Evolutionary conservation across 2,329 filamentous ascomycete genomes (phyloP).

Genomic region (Sporothrix curviconia): DNA sequence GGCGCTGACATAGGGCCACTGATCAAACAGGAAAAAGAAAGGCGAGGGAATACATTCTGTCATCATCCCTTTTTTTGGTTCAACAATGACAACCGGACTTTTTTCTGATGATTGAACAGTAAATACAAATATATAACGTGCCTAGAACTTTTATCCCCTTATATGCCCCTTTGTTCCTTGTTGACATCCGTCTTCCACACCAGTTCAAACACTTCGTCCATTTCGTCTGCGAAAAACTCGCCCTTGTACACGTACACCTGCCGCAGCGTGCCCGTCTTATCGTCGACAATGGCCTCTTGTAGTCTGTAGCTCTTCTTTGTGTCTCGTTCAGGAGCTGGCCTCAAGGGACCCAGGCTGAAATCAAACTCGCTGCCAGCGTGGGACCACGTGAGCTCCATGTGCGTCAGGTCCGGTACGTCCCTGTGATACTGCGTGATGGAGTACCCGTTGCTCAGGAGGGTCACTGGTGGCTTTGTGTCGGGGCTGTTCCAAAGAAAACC

Average conservation of each 20-base stretch:
- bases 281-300: conserved; percentile 36
- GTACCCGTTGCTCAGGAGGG: conserved; percentile 53
- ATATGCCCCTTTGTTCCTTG: too few relatives aligned
- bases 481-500: conserved; percentile 39
- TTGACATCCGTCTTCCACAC: conserved; percentile 31
- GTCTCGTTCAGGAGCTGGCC: conserved; percentile 29
- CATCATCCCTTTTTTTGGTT: too few relatives aligned
- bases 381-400: conserved; percentile 49
- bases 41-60: too few relatives aligned
- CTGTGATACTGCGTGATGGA: conserved; percentile 46
- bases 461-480: conserved; percentile 31
- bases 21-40: too few relatives aligned
- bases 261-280: conserved; percentile 36
- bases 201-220: conserved; percentile 44
- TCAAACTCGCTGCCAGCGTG: conserved; percentile 42
- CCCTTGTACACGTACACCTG: conserved; percentile 49
- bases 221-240: conserved; percentile 31
- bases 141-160: too few relatives aligned
- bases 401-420: conserved; percentile 35
- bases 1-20: too few relatives aligned
- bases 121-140: too few relatives aligned
- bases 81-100: too few relatives aligned
- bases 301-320: conserved; percentile 48
- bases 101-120: too few relatives aligned
- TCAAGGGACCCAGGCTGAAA: conserved; percentile 48